Evolutionary conservation across 331 rosid species (phyloP).

Genomic region (Pyrus hybrid): DNA sequence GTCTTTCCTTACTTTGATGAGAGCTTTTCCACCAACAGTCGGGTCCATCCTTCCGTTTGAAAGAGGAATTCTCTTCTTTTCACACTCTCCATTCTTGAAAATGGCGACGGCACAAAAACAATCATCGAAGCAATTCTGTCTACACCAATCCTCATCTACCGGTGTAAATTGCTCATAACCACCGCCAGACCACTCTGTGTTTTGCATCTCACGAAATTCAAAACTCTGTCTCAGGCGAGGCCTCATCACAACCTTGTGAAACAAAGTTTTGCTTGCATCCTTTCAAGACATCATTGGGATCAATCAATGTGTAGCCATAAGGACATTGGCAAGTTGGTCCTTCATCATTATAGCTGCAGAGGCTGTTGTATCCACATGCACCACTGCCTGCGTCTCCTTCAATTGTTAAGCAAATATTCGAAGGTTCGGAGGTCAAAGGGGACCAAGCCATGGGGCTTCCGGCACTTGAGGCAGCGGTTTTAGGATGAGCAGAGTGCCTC

Average conservation of each 20-base stretch:
- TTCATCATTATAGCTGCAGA: neutral
- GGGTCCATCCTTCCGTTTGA: neutral
- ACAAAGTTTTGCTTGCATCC: constrained; percentile 11
- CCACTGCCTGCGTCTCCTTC: neutral
- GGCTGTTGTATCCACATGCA: constrained; percentile 18
- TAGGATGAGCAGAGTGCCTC: constrained; percentile 2
- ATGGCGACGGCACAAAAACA: constrained; percentile 18
- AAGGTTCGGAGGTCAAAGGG: neutral
- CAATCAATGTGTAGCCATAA: neutral
- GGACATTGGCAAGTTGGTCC: constrained; percentile 7
- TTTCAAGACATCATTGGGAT: neutral
- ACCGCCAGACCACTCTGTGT: neutral
- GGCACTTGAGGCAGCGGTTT: neutral
- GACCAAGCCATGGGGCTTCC: constrained; percentile 5
- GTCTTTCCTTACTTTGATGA: neutral
- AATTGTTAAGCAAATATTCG: neutral
- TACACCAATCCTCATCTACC: constrained; percentile 14
- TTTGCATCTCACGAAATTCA: neutral
- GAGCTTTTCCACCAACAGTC: neutral
- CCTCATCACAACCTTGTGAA: constrained; percentile 9
- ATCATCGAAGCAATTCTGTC: constrained; percentile 13
- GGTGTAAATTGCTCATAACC: constrained; percentile 6
- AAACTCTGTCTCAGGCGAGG: neutral
- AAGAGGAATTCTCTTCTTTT: constrained; percentile 6
- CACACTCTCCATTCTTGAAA: neutral